phyloP scores from a whole-genome alignment of 2,329 filamentous ascomycete species.

The Delphinella strobiligena region DNA sequence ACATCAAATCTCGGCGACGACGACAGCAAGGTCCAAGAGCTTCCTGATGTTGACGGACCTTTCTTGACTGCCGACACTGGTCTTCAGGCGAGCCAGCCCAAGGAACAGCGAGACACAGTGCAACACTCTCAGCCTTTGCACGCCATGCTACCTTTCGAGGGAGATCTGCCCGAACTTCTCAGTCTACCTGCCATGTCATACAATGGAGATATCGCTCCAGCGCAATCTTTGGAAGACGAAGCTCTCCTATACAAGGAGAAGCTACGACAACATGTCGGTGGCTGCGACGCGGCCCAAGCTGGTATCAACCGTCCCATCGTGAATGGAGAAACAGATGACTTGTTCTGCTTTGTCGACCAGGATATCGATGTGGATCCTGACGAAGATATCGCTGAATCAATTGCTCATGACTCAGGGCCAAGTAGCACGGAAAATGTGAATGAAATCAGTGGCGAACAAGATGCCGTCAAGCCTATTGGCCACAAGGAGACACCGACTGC shows the following conservation, averaged over 20 bases:
- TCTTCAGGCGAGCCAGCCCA: conserved; percentile 16
- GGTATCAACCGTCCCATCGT: conserved; percentile 21
- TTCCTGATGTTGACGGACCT: conserved; percentile 16
- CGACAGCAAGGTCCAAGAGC: conserved; percentile 2
- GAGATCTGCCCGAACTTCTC: conserved; percentile 34
- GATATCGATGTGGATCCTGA: conserved; percentile 10
- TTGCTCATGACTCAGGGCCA: conserved; percentile 62
- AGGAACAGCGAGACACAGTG: conserved; percentile 39
- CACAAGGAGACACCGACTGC: no score
- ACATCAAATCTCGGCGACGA: conserved; percentile 1
- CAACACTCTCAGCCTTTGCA: conserved; percentile 35
- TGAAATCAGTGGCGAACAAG: no score
- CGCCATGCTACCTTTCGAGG: conserved; percentile 35
- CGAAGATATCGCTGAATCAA: not conserved
- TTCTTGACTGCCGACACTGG: conserved; percentile 23
- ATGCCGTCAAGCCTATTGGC: no score
- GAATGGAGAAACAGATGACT: conserved; percentile 39
- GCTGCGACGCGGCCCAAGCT: conserved; percentile 39
- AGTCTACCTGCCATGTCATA: conserved; percentile 51
- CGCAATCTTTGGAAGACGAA: conserved; percentile 28
- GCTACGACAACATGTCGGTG: conserved; percentile 57
- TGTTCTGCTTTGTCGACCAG: conserved; percentile 48
- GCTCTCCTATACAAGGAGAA: conserved; percentile 41
- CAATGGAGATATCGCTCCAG: conserved; percentile 41
- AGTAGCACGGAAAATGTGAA: not conserved